Conservation (phyloP, 2,329 filamentous ascomycete genomes). For the Hypomyces rosellus region DNA sequence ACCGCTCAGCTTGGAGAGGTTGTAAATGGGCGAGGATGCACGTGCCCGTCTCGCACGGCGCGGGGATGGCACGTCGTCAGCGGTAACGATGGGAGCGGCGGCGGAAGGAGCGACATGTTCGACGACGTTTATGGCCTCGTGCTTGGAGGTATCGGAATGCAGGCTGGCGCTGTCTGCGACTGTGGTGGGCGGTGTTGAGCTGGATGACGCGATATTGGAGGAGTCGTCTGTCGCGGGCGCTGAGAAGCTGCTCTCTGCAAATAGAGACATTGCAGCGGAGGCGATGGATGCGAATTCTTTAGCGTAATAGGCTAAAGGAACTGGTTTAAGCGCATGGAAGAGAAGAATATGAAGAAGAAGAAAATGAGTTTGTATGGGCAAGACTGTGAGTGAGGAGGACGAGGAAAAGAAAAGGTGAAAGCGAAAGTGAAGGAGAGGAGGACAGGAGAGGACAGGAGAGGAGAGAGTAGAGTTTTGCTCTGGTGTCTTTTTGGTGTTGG, state of each 20-base stretch:
- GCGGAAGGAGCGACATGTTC: conserved; percentile 19
- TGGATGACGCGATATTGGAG: conserved; percentile 48
- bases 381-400: neutral
- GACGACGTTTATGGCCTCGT: conserved; percentile 30
- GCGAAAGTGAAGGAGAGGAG: neutral
- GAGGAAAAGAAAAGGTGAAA: neutral
- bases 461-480: neutral
- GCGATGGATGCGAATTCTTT: neutral
- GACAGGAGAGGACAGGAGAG: neutral
- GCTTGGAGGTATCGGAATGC: conserved; percentile 38
- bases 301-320: neutral
- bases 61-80: conserved; percentile 20
- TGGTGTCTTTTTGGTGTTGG: neutral
- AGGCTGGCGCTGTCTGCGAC: conserved; percentile 57
- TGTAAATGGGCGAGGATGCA: conserved; percentile 57
- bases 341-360: neutral
- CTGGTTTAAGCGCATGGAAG: neutral
- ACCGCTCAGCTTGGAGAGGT: conserved; percentile 56
- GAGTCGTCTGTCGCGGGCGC: conserved; percentile 33
- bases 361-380: neutral
- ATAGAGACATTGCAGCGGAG: conserved; percentile 25
- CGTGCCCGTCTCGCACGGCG: conserved; percentile 50
- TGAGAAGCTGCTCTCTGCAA: conserved; percentile 28
- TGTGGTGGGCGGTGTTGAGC: conserved; percentile 62
- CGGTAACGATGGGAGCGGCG: conserved; percentile 2